Evolutionary conservation across 2,329 filamentous ascomycete species (phyloP).

Genomic region (Fusarium subglutinans): DNA sequence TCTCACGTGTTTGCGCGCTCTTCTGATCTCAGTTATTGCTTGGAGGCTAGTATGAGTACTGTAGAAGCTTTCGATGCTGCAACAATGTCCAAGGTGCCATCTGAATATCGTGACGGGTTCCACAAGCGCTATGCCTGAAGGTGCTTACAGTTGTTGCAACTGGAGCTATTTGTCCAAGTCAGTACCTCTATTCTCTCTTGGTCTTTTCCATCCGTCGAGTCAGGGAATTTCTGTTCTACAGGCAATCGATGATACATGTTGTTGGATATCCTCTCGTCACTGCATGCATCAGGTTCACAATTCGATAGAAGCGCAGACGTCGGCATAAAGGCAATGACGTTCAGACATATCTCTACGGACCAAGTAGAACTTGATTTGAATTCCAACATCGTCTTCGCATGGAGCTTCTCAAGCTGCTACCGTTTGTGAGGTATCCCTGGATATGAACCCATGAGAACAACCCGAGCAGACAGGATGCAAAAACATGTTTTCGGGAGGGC

Average conservation of each 20-base stretch:
- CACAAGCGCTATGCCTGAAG: background rate
- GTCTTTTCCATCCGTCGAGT: rapidly evolving
- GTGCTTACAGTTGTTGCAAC: background rate
- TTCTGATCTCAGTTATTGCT: no score
- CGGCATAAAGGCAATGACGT: background rate
- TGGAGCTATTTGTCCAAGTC: rapidly evolving
- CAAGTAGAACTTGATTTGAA: no score
- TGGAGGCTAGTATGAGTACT: background rate
- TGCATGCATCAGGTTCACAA: background rate
- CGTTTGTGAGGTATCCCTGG: no score
- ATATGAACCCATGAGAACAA: rapidly evolving
- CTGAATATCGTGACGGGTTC: no score
- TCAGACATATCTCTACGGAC: no score
- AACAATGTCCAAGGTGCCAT: rapidly evolving
- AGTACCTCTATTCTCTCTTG: background rate
- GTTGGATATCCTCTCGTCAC: background rate
- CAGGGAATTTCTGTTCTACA: rapidly evolving
- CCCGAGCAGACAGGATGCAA: rapidly evolving
- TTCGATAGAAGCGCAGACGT: no score
- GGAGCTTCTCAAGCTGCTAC: background rate
- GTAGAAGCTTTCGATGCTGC: background rate
- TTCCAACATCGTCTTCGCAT: no score
- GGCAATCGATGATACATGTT: background rate
- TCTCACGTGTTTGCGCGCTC: rapidly evolving
- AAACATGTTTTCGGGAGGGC: background rate